A percentile compares a stretch with the other conserved stretches of the same genome.
These are phyloP conservation scores for Teratosphaeria gauchensis DNA, from an alignment of 2,329 filamentous ascomycete genomes.

Conservation along the genomic window DNA sequence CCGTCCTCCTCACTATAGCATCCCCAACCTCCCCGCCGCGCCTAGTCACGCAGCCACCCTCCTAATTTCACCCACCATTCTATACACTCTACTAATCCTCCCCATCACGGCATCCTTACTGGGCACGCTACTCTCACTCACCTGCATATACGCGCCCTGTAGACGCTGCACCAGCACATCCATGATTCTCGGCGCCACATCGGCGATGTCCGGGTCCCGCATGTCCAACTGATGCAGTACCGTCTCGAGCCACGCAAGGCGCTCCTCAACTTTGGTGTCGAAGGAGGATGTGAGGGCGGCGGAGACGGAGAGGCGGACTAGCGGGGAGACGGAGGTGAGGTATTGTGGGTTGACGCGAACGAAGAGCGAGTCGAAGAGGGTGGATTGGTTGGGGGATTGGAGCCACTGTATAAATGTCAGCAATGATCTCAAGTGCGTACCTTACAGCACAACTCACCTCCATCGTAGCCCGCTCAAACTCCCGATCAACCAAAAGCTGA, in stretches of 20 bases:
- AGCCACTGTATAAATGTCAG: constrained; percentile 44
- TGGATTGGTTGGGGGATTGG: constrained; percentile 48
- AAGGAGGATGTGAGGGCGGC: constrained; percentile 52
- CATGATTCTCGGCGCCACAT: constrained; percentile 51
- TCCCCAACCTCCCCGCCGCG: constrained; percentile 2
- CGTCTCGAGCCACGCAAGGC: constrained; percentile 50
- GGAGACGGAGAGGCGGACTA: constrained; percentile 51
- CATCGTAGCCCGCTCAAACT: constrained; percentile 39
- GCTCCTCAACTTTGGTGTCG: constrained; percentile 42
- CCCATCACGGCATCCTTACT: constrained; percentile 35
- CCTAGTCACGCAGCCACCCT: constrained; percentile 8
- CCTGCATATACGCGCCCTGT: constrained; percentile 46
- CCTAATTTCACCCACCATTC: constrained; percentile 19
- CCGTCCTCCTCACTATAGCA: not conserved
- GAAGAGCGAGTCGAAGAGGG: constrained; percentile 55
- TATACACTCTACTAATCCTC: constrained; percentile 20
- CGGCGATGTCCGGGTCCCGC: constrained; percentile 38
- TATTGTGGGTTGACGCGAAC: constrained; percentile 48
- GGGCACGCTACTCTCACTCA: constrained; percentile 41
- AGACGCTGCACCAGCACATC: constrained; percentile 49
- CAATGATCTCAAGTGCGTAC: not conserved
- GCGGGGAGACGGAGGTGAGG: constrained; percentile 44
- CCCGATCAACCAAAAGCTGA: constrained; percentile 49
- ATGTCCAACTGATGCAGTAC: constrained; percentile 45
- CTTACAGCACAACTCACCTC: constrained; percentile 17